These are phyloP conservation scores for Trichoderma aggressivum DNA, from an alignment of 2,329 filamentous ascomycete genomes.

Conservation along the genomic window DNA sequence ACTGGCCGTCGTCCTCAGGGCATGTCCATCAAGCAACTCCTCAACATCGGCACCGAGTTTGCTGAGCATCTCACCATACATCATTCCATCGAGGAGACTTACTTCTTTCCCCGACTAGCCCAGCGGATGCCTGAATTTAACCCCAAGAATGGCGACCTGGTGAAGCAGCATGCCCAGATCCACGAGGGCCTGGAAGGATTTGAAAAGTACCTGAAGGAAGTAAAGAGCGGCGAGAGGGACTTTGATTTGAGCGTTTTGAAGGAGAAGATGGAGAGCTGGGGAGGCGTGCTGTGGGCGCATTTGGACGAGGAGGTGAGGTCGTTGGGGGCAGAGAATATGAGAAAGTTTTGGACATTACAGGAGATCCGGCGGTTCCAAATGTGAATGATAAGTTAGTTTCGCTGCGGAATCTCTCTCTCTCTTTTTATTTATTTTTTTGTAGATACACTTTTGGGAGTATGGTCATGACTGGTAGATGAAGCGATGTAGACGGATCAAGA, in stretches of 20 bases:
- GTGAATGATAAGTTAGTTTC: not conserved
- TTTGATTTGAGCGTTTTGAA: conserved; percentile 59
- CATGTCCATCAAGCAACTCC: conserved; percentile 66
- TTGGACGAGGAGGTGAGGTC: conserved; percentile 79
- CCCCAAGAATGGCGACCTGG: conserved; percentile 51
- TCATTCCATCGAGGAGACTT: conserved; percentile 77
- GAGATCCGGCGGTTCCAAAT: conserved; percentile 56
- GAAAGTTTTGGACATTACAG: conserved; percentile 71
- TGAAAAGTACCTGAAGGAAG: conserved; percentile 61
- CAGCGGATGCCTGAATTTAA: conserved; percentile 75
- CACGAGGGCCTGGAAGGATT: conserved; percentile 70
- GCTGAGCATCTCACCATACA: conserved; percentile 68
- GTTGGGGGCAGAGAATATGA: conserved; percentile 82
- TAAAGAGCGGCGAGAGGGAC: conserved; percentile 59
- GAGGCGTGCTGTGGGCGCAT: conserved; percentile 75
- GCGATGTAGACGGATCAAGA: not conserved
- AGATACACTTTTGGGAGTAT: not conserved
- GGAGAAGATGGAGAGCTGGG: conserved; percentile 73
- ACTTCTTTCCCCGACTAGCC: conserved; percentile 77
- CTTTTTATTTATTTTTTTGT: not conserved
- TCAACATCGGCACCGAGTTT: conserved; percentile 67
- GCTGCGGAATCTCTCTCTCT: too few species aligned
- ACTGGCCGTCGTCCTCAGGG: conserved; percentile 55
- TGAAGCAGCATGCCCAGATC: conserved; percentile 75
- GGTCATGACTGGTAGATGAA: not conserved